phyloP scores from a whole-genome alignment of 2,329 filamentous ascomycete species.

The Talaromyces sp. region DNA sequence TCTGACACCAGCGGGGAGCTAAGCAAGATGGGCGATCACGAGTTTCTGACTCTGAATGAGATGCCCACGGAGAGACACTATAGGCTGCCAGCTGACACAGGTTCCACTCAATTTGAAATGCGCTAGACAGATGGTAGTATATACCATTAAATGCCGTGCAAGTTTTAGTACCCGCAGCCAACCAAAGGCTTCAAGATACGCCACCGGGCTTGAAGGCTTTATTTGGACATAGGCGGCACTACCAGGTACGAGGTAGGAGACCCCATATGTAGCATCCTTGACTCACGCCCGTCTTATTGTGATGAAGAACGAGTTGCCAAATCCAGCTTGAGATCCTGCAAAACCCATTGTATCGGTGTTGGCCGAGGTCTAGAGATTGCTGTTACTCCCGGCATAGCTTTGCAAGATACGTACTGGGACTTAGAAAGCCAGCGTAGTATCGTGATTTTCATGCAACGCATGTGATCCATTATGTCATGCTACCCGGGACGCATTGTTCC shows the following conservation, averaged over 20 bases:
- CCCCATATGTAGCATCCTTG: not conserved
- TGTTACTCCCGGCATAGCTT: not conserved
- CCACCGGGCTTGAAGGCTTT: not conserved
- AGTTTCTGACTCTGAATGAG: not conserved
- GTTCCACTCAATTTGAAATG: not conserved
- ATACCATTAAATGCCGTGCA: not conserved
- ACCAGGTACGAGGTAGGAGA: not conserved
- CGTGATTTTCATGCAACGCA: not conserved
- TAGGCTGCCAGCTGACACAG: not conserved
- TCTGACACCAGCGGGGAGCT: not conserved
- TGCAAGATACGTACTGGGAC: not conserved
- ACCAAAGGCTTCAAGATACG: not conserved
- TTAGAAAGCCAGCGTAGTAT: not conserved
- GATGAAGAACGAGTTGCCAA: not conserved
- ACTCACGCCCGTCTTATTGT: not conserved
- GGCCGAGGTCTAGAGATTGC: not conserved
- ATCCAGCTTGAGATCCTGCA: not conserved
- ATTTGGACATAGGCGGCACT: not conserved
- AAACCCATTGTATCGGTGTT: not conserved
- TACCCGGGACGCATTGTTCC: not conserved
- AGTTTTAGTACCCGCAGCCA: not conserved
- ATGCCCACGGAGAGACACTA: not conserved
- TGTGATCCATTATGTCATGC: not conserved
- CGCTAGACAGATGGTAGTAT: not conserved
- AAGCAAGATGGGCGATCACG: not conserved